These are phyloP conservation scores for Hirsutella minnesotensis DNA, from an alignment of 2,329 filamentous ascomycete genomes.

Conservation along the genomic window DNA sequence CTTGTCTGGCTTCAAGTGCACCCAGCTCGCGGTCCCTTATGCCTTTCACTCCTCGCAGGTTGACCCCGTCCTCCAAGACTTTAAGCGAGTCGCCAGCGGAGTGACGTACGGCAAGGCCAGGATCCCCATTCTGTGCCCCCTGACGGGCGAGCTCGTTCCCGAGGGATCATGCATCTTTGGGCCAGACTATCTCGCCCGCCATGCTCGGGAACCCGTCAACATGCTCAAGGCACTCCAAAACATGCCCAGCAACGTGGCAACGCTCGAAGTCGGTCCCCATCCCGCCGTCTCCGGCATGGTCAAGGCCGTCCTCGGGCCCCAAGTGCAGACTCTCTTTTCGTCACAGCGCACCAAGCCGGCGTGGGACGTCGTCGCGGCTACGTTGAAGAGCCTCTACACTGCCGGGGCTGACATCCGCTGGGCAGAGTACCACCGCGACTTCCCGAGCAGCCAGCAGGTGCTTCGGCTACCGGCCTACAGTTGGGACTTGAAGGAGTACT, in stretches of 20 bases:
- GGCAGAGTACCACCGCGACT: conserved; percentile 51
- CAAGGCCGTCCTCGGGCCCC: neutral
- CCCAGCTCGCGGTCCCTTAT: conserved; percentile 13
- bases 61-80: neutral
- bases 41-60: conserved; percentile 2
- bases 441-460: conserved; percentile 27
- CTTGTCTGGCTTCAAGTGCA: conserved; percentile 13
- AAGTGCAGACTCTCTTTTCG: conserved; percentile 19
- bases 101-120: neutral
- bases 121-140: conserved; percentile 1
- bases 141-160: neutral
- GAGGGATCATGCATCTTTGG: neutral
- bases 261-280: conserved; percentile 1
- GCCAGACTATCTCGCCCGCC: conserved; percentile 1
- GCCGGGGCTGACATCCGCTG: conserved; percentile 39
- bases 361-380: neutral
- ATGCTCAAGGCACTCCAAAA: neutral
- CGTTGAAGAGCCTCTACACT: neutral
- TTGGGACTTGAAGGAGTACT: conserved; percentile 62
- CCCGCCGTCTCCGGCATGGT: conserved; percentile 3
- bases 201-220: conserved; percentile 1
- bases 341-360: conserved; percentile 38
- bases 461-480: conserved; percentile 54
- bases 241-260: too few species aligned
- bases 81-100: neutral